Percentiles rank a stretch among this genome's conserved stretches.
Evolutionary conservation across 1,139 yeast species (phyloP).

Genomic region (Debaryomycetaceae sp.): DNA sequence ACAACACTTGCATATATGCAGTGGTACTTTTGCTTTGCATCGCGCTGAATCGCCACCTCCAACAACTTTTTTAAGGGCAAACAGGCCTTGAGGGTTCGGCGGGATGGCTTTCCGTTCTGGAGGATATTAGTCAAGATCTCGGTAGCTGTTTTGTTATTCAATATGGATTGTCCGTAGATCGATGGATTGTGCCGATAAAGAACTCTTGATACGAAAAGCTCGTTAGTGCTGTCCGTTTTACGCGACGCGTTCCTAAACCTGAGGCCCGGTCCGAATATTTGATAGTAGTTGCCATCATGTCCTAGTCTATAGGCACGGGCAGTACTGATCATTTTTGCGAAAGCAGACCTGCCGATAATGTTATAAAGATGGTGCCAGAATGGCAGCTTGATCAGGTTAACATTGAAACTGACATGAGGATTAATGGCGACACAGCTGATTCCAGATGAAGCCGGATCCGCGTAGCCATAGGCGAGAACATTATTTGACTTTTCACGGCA

Average conservation of each 20-base stretch:
- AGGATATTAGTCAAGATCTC: neutral
- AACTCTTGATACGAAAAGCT: too few species aligned
- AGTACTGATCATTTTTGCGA: conserved; percentile 21
- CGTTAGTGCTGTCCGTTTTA: too few species aligned
- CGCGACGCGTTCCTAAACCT: neutral
- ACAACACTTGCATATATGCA: conserved; percentile 16
- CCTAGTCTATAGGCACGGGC: conserved; percentile 13
- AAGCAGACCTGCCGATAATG: conserved; percentile 19
- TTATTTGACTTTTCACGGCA: conserved; percentile 10
- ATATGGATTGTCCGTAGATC: too few species aligned
- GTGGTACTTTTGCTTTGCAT: conserved; percentile 13
- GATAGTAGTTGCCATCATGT: conserved; percentile 10
- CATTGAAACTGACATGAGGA: conserved; percentile 15
- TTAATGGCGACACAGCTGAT: conserved; percentile 9
- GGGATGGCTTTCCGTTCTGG: neutral
- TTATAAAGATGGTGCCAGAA: conserved; percentile 25
- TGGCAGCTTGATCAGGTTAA: conserved; percentile 19
- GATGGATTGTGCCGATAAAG: too few species aligned
- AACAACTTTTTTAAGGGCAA: conserved; percentile 9
- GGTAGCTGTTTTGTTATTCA: too few species aligned
- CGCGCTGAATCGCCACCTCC: conserved; percentile 12
- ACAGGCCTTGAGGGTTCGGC: conserved; percentile 7
- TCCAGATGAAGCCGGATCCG: conserved; percentile 7
- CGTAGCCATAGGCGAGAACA: conserved; percentile 17
- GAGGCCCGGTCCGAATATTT: conserved; percentile 24